These are phyloP conservation scores for Trichoderma sp. DNA, from an alignment of 2,329 filamentous ascomycete genomes.

Conservation along the genomic window DNA sequence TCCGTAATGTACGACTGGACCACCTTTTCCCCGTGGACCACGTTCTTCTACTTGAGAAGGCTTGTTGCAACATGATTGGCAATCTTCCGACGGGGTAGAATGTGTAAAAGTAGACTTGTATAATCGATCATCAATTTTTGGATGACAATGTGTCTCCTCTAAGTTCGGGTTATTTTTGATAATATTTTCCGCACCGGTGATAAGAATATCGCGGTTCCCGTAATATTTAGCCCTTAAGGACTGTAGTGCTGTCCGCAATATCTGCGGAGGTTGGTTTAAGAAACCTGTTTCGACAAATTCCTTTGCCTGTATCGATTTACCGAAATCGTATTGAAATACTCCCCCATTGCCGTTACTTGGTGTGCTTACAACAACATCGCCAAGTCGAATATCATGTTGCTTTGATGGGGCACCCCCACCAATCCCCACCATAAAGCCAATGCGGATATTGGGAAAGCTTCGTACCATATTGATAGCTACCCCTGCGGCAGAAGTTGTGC, in stretches of 20 bases:
- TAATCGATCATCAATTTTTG: neutral
- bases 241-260: neutral
- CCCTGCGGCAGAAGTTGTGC: neutral
- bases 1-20: neutral
- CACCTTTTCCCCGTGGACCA: neutral
- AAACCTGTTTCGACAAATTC: neutral
- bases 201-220: neutral
- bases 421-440: neutral
- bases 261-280: neutral
- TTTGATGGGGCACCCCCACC: neutral
- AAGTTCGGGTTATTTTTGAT: fast-evolving
- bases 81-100: neutral
- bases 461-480: neutral
- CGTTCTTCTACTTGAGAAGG: neutral
- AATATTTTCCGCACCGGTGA: neutral
- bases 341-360: neutral
- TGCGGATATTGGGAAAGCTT: neutral
- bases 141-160: neutral
- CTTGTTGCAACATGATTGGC: neutral
- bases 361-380: neutral
- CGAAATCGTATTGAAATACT: neutral
- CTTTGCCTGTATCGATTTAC: neutral
- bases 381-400: neutral
- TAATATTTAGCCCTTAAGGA: fast-evolving
- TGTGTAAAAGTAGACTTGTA: neutral